Base-by-base conservation (phyloP, 208 protist species). In the Borovskyia barvae region DNA sequence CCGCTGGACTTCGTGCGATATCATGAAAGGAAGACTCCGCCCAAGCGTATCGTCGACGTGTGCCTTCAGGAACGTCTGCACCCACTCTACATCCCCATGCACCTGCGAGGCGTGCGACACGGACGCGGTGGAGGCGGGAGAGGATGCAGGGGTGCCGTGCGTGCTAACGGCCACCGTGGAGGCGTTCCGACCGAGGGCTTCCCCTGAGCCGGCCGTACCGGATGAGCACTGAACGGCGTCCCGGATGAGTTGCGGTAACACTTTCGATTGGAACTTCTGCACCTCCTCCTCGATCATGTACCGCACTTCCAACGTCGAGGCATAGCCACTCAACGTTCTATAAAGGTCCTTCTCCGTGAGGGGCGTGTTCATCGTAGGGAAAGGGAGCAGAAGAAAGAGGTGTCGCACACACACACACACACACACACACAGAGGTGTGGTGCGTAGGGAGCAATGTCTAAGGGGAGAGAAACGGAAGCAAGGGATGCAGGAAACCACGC, bases 281-380 rank as follows among this genome's bases (percentile, higher is more conserved):
- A 82, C 19, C 26, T 70, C 50, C 47, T 78, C 54, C 50, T 89
- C 82, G 42, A 85, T 85, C 69, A 89, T 80, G 25, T 63, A 66
- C 66, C 85, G 69, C 32, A 85, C 82, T 53, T 89, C 82, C 5
- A 78, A 56, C 15, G 60, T 73, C 22, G 82, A 80, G 39, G 77
- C 40, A 51, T 76, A 85, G 41, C 68, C 64, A 19, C 66, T 53
- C 33, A 85, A 52, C 8, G 67, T 33, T 15, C 42, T 30, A 58
- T 75, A 79, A n/a, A 88, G 52, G 11, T 75, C 74, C 25, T 52
- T 54, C 48, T 73, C 66, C 26, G 45, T 60, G 39, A 66, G 35
- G 4, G 37, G 43, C 0, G 52, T 28, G 29, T 45, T 61, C 62
- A 68, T 68, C 19, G 45, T 43, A n/a, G 14, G 41, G 20, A 22